Percentiles rank a stretch among this genome's conserved stretches.
Evolutionary conservation across 2,329 filamentous ascomycete species (phyloP).

Genomic region (Neofusicoccum parvum): DNA sequence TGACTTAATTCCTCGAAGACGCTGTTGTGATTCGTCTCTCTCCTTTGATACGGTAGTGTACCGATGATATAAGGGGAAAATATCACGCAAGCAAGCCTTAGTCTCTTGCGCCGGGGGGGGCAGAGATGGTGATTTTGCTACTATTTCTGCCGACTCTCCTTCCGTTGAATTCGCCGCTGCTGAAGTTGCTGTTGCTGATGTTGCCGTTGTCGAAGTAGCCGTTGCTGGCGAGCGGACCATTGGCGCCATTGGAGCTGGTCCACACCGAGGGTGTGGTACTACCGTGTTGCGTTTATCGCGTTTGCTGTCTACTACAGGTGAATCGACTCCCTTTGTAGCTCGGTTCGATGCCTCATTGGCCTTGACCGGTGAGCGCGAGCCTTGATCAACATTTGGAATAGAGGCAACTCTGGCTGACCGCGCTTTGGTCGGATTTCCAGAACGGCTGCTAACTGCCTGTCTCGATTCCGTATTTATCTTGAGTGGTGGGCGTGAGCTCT

Average conservation of each 20-base stretch:
- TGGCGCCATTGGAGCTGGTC: background rate
- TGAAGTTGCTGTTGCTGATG: background rate
- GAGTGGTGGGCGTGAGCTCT: background rate
- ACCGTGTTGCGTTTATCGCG: background rate
- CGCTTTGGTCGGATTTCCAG: background rate
- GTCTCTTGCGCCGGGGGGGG: background rate
- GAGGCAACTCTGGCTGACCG: background rate
- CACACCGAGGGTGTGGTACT: background rate
- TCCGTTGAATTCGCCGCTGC: no score
- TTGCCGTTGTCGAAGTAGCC: background rate
- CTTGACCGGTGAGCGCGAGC: background rate
- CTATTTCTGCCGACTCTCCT: no score
- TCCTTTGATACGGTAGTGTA: background rate
- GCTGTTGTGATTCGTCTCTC: background rate
- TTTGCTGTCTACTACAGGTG: background rate
- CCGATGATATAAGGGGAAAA: background rate
- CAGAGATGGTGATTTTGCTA: no score
- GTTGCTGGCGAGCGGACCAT: background rate
- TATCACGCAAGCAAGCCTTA: background rate
- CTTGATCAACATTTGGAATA: background rate
- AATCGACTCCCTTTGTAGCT: background rate
- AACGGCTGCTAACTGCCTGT: background rate
- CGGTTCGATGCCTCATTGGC: background rate
- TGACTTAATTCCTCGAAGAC: no score
- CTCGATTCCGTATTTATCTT: background rate